Evolutionary conservation across 805 yeast species (phyloP).

Genomic region (Ogataea sp.): DNA sequence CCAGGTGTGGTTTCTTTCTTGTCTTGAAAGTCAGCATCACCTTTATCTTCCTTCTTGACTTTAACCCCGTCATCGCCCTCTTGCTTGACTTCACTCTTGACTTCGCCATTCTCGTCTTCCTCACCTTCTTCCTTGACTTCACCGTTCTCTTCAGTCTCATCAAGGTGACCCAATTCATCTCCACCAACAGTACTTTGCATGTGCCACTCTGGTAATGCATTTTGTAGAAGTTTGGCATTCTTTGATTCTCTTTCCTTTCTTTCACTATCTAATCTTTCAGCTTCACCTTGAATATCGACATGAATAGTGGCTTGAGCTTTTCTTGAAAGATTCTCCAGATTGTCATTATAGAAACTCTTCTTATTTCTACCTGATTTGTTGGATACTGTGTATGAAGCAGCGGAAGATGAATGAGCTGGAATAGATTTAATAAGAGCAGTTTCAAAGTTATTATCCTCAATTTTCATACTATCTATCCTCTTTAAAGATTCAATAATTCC

Average conservation of each 20-base stretch:
- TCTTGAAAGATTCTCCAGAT: conserved; percentile 26
- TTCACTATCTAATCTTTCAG: conserved; percentile 49
- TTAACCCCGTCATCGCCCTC: too few relatives aligned
- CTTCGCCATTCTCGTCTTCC: conserved; percentile 5
- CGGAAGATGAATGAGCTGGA: conserved; percentile 69
- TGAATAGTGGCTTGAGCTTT: conserved; percentile 78
- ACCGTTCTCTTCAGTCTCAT: conserved; percentile 15
- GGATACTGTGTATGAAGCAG: conserved; percentile 62
- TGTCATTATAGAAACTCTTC: conserved; percentile 8
- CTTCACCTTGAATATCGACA: conserved; percentile 84
- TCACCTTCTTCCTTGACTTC: conserved; percentile 16
- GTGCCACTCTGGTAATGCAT: conserved; percentile 97
- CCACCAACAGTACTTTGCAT: conserved; percentile 83
- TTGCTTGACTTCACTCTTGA: not conserved
- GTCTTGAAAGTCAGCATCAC: not conserved
- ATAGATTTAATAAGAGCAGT: conserved; percentile 71
- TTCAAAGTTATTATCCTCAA: conserved; percentile 88
- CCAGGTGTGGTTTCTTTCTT: not conserved
- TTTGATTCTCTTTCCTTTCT: conserved; percentile 57
- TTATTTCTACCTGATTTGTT: conserved; percentile 24
- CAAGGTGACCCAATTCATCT: conserved; percentile 43
- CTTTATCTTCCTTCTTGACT: not conserved
- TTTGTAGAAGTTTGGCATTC: conserved; percentile 72
- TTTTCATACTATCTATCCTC: conserved; percentile 68
- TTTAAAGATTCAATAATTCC: conserved; percentile 80